Conservation (phyloP, 257 asterid species). For the Pogostemon cablin region DNA sequence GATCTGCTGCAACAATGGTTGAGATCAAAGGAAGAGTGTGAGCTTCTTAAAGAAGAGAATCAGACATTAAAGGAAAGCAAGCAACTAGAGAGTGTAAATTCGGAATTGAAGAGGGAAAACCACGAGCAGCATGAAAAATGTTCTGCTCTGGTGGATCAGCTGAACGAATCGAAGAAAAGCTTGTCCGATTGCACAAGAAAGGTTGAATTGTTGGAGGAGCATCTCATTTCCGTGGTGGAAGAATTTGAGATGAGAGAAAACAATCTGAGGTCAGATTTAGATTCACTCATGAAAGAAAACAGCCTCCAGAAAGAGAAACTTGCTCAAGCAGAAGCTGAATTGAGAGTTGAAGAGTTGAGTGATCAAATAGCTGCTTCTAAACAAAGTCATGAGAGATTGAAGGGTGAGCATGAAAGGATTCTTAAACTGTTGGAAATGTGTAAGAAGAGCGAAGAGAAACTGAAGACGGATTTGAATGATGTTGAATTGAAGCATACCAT, state of each 20-base stretch:
- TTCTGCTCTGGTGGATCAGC: constrained; percentile 45
- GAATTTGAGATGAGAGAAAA: constrained; percentile 53
- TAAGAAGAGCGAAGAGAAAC: constrained; percentile 63
- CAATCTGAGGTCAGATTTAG: constrained; percentile 47
- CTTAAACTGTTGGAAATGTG: constrained; percentile 51
- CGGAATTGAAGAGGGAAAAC: constrained; percentile 49
- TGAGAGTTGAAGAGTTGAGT: constrained; percentile 44
- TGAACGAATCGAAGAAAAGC: constrained; percentile 44
- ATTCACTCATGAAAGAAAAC: constrained; percentile 52
- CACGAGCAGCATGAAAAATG: constrained; percentile 44
- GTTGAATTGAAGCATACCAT: constrained; percentile 77
- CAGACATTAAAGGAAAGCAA: constrained; percentile 41
- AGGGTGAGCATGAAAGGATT: constrained; percentile 53
- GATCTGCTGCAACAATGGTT: constrained; percentile 43
- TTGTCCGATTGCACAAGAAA: constrained; percentile 47
- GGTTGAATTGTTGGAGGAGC: constrained; percentile 54
- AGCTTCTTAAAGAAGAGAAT: constrained; percentile 48
- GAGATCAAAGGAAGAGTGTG: constrained; percentile 53
- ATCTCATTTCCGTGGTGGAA: constrained; percentile 44
- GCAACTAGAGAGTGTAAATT: constrained; percentile 41
- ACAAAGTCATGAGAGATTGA: constrained; percentile 40
- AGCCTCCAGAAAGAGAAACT: constrained; percentile 44
- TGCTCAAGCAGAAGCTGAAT: constrained; percentile 43
- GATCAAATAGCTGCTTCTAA: constrained; percentile 46
- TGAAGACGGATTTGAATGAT: constrained; percentile 59